Conservation (phyloP, 1,284 basidiomycete genomes). For the Irpex sp. region DNA sequence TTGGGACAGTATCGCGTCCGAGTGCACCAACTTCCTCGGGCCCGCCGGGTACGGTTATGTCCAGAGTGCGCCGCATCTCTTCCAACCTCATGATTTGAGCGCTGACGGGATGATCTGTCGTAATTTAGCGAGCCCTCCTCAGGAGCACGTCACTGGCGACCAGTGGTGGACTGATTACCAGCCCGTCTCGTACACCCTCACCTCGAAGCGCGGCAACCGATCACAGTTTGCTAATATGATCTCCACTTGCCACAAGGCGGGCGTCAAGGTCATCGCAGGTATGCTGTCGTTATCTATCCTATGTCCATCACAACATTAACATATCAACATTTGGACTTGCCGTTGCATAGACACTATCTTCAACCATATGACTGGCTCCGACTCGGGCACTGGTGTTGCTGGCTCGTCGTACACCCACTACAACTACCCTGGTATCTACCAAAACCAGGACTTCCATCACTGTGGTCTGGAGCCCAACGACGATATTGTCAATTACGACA, state of each 20-base stretch:
- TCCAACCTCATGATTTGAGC: conserved; percentile 12
- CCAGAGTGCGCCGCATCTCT: conserved; percentile 37
- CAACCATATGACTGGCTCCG: conserved; percentile 58
- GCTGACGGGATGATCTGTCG: conserved; percentile 1
- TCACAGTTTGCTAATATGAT: conserved; percentile 53
- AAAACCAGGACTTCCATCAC: conserved; percentile 55
- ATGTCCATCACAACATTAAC: conserved; percentile 13
- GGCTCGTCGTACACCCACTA: conserved; percentile 52
- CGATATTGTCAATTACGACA: conserved; percentile 51
- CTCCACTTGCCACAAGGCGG: conserved; percentile 50
- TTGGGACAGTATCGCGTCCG: conserved; percentile 51
- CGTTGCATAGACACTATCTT: conserved; percentile 45
- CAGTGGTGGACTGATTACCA: conserved; percentile 73
- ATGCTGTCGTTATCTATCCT: too few species aligned
- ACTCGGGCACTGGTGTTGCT: conserved; percentile 41
- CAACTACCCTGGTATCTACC: conserved; percentile 51
- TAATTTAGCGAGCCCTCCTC: conserved; percentile 40
- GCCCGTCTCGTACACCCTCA: conserved; percentile 56
- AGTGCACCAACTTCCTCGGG: conserved; percentile 62
- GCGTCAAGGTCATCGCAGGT: conserved; percentile 58
- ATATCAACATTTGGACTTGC: not conserved
- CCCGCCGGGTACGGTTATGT: conserved; percentile 63
- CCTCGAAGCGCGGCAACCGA: conserved; percentile 53
- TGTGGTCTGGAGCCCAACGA: conserved; percentile 50
- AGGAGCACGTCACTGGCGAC: conserved; percentile 41